These are phyloP conservation scores for Saitoella complicata DNA, from an alignment of 805 yeast species.

Conservation along the genomic window DNA sequence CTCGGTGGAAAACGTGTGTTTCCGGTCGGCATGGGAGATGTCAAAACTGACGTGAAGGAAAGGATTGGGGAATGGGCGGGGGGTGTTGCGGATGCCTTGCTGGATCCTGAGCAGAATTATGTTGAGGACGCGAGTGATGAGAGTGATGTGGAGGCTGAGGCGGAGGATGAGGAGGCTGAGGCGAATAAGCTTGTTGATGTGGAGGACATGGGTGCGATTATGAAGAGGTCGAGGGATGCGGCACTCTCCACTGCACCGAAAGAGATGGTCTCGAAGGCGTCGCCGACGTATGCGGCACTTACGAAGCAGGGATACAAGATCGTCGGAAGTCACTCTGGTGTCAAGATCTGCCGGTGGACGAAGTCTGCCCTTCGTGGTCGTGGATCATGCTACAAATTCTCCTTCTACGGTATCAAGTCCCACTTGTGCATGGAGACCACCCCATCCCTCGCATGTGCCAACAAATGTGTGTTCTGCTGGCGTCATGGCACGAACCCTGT, in stretches of 20 bases:
- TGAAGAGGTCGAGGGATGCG: slow-evolving; percentile 18
- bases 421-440: slow-evolving; percentile 94
- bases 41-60: slow-evolving; percentile 42
- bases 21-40: slow-evolving; percentile 72
- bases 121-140: slow-evolving; percentile 43
- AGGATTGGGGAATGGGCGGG: slow-evolving; percentile 54
- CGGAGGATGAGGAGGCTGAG: slow-evolving; percentile 21
- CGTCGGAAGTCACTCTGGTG: slow-evolving; percentile 91
- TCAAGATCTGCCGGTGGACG: slow-evolving; percentile 91
- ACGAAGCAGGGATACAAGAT: slow-evolving; percentile 89
- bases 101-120: slow-evolving; percentile 47
- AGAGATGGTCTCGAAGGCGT: slow-evolving; percentile 77
- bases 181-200: slow-evolving; percentile 51
- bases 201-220: slow-evolving; percentile 68
- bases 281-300: slow-evolving; percentile 74
- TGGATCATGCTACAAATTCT: slow-evolving; percentile 86
- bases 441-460: slow-evolving; percentile 83
- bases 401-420: slow-evolving; percentile 77
- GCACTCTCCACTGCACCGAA: slow-evolving; percentile 28
- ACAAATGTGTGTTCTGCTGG: slow-evolving; percentile 95
- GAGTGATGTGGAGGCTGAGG: slow-evolving; percentile 18
- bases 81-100: slow-evolving; percentile 40
- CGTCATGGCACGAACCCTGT: slow-evolving; percentile 95
- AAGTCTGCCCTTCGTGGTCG: slow-evolving; percentile 85
- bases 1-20: slow-evolving; percentile 75